These are phyloP conservation scores for Neonectria ditissima DNA, from an alignment of 2,329 filamentous ascomycete species.

Conservation along the genomic window DNA sequence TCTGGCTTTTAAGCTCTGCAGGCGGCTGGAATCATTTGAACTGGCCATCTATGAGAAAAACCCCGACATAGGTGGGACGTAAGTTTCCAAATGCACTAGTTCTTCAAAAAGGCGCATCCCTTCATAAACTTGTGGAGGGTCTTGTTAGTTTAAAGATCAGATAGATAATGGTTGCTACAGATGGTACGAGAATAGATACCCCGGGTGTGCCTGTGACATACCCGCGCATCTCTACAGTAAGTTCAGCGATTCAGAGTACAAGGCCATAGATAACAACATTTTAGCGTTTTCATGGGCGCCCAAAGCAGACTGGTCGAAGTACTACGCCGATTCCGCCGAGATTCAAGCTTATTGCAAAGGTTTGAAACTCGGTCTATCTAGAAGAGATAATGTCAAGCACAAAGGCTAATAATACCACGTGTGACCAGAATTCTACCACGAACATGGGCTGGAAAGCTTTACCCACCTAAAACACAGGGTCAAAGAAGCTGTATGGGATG, in stretches of 20 bases:
- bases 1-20: not conserved
- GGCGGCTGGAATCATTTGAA: not conserved
- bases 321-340: constrained; percentile 71
- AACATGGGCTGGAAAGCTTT: not conserved
- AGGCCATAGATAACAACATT: no score
- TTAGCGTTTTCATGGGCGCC: not conserved
- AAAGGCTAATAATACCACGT: not conserved
- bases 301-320: constrained; percentile 72
- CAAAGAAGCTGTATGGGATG: not conserved
- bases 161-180: no score
- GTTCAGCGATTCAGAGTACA: no score
- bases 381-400: no score
- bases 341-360: constrained; percentile 60
- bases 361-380: not conserved
- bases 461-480: not conserved
- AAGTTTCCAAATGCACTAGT: no score
- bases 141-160: not conserved
- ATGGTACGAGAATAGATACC: constrained; percentile 64
- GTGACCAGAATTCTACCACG: not conserved
- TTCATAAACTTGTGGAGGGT: no score
- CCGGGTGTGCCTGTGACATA: constrained; percentile 71
- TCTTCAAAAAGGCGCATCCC: no score
- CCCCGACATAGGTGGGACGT: not conserved
- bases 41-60: not conserved
- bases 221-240: constrained; percentile 74